Evolutionary conservation across 2,329 filamentous ascomycete species (phyloP), one percentile per base, ranked within the genome.

Genomic region (Cladobotryum protrusum): DNA sequence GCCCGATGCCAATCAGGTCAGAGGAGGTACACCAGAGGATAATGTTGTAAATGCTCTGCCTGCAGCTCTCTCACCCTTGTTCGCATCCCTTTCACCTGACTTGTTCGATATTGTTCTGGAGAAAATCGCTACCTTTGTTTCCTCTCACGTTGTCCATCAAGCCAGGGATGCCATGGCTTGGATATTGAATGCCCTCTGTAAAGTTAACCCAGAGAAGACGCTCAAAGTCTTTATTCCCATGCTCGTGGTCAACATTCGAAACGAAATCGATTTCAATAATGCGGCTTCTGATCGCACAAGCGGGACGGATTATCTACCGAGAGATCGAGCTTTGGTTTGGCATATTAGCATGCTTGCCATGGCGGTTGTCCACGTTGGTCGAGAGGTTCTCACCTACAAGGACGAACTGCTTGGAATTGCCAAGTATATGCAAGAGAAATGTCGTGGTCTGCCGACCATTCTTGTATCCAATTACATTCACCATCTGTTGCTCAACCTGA

Each of bases 391-490:
- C 53, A 86, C 86, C 53, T 95, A 95, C 75, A 89, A 90, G 68
- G 76, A 89, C 45, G 87, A 97, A 45, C 79, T 99, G 2, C 88
- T 96, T 56, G 87, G 89, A 54, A 92, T 99, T 65, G 90, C 92
- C 12, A 77, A 87, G 48, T 97, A 92, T 70, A 97, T 99, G 92
- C 93, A 99, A 67, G 83, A 93, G 59, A 92, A 89, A 62, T 99
- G 93, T 68, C 86, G 88, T 59, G 93, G 93, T 18, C 85, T 96
- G 52, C 90, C 93, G 0, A 95, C 93, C 1, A 90, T 97, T 42
- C 89, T 99, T 67, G 86, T 97, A 37, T 97, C 92, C 52, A 99
- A 99, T 70, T 96, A 91, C 67, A 91, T 97, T 50, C 93, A 99
- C 67, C 95, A 99, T 66, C 78, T 99, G 35, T 77, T 99, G 13